Percentiles rank a stretch among this genome's conserved stretches.
Evolutionary conservation across 306 rosid species (phyloP).

Genomic region (Senna tora): DNA sequence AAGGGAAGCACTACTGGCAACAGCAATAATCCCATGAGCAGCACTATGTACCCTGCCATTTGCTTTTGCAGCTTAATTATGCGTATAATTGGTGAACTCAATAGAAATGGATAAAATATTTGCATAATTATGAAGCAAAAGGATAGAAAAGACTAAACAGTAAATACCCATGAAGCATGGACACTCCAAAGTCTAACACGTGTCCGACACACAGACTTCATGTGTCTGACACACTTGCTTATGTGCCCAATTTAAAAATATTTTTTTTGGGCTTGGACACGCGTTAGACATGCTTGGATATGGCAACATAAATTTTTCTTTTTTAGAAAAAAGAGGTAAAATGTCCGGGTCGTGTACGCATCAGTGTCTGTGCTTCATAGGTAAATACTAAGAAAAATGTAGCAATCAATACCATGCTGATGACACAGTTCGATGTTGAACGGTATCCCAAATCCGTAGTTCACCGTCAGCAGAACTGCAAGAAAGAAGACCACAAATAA

Average conservation of each 20-base stretch:
- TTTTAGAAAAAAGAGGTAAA: too few species aligned
- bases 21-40: constrained; percentile 73
- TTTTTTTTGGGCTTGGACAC: too few species aligned
- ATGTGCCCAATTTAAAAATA: too few species aligned
- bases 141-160: background rate
- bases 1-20: constrained; percentile 62
- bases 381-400: background rate
- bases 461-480: constrained; percentile 89
- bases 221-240: too few species aligned
- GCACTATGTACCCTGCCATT: constrained; percentile 82
- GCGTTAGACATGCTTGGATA: too few species aligned
- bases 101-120: background rate
- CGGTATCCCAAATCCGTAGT: constrained; percentile 82
- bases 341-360: too few species aligned
- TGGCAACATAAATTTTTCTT: too few species aligned
- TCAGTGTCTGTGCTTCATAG: too few species aligned
- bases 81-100: background rate
- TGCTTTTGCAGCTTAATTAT: background rate
- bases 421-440: constrained; percentile 73
- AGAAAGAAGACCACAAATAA: constrained; percentile 10
- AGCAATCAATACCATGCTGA: constrained; percentile 66
- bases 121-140: background rate
- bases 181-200: too few species aligned
- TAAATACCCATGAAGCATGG: too few species aligned
- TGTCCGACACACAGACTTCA: too few species aligned